Base-by-base conservation (phyloP, 352 stramenopile species). In the Phytopythium vexans region DNA sequence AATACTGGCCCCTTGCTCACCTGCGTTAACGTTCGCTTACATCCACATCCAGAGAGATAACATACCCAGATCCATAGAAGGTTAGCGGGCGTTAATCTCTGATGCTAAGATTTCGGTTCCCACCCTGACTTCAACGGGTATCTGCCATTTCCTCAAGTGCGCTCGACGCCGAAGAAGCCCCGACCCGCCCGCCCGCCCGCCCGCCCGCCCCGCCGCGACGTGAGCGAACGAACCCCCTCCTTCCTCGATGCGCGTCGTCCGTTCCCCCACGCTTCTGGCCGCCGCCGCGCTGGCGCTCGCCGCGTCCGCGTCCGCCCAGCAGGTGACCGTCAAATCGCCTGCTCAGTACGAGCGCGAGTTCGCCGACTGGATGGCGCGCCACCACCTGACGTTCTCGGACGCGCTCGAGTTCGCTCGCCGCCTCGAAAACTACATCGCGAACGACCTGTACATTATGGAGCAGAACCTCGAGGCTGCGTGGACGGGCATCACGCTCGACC, bases 401-500 rank as follows among this genome's bases (percentile, higher is more conserved):
- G 75, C 82, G 52, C 68, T 92, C 12, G 80, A 93, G 52, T 93
- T 84, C 41, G 78, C 74, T 8, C 76, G 61, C 5, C 76, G 80
- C 5, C 51, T 93, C 47, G 72, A 91, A 64, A 89, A 79, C 52
- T 93, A 86, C 64, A 91, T 93, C 44, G 62, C 63, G 35, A 93
- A 93, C 60, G 82, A 96, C 58, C 70, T 95, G 54, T 98, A 95
- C 64, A 88, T 92, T 43, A 4, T 64, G 16, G 89, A 93, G 69
- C 76, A 93, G 63, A 97, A 96, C 55, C 68, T 86, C 49, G 83
- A 82, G 53, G 77, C 69, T 61, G 67, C 64, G 9, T 84, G 66
- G 62, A 66, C 70, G 11, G 69, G 81, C 49, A 98, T 97, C 49
- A 94, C 60, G 31, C 68, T 99, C 7, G 89, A 77, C 21, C 88